These are phyloP conservation scores for Microcos paniculata DNA, from an alignment of 345 rosid genomes.

Conservation along the genomic window DNA sequence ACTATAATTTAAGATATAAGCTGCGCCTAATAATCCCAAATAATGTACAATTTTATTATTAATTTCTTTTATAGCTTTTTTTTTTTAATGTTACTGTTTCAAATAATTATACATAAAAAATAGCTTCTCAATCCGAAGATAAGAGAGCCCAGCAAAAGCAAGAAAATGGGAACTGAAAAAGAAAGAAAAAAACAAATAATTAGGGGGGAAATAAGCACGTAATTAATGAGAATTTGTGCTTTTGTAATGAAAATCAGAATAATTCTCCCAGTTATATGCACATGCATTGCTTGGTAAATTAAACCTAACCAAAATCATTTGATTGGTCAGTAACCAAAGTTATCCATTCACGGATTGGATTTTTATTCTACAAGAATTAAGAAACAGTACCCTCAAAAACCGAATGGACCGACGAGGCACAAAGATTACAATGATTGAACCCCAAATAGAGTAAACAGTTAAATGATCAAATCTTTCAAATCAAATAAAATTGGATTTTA, in stretches of 20 bases:
- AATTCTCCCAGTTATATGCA: too few species aligned
- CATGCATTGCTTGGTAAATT: too few species aligned
- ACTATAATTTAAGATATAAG: not conserved
- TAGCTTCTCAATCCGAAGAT: not conserved
- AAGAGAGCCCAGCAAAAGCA: not conserved
- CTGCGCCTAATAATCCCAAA: not conserved
- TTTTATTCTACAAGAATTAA: too few species aligned
- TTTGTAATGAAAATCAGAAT: too few species aligned
- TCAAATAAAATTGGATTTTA: not conserved
- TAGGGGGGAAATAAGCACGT: too few species aligned
- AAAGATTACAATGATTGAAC: not conserved
- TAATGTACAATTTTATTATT: not conserved
- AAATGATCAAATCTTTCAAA: not conserved
- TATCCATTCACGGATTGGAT: too few species aligned
- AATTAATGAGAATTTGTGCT: too few species aligned
- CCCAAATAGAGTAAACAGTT: not conserved
- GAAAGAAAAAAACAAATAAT: too few species aligned
- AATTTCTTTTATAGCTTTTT: not conserved
- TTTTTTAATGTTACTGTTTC: not conserved
- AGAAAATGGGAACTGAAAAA: not conserved
- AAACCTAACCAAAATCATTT: too few species aligned
- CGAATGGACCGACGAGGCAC: too few species aligned
- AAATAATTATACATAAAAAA: not conserved
- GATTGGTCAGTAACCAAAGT: too few species aligned
- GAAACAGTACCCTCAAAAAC: too few species aligned